Conservation (phyloP, 1,284 basidiomycete species). For the Xerocomus subilludens region DNA sequence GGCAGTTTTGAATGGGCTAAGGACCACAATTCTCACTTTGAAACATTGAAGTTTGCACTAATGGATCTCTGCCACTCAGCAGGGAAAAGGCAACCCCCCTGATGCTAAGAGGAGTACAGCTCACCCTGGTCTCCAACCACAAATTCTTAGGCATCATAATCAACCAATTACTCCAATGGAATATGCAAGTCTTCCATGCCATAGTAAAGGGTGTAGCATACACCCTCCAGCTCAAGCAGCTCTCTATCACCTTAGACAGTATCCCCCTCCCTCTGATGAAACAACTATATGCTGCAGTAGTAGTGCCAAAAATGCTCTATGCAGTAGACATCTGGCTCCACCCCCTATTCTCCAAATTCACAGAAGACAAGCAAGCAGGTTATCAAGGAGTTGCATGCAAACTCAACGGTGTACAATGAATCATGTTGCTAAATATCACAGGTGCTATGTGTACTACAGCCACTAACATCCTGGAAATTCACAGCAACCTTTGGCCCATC, state of each 20-base stretch:
- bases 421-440: not conserved
- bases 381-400: not conserved
- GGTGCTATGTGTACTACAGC: not conserved
- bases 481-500: not conserved
- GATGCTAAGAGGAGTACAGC: too few species aligned
- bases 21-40: not conserved
- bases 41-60: not conserved
- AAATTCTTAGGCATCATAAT: not conserved
- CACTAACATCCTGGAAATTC: not conserved
- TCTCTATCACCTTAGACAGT: not conserved
- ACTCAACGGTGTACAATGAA: slow-evolving; percentile 50
- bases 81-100: too few species aligned
- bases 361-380: not conserved
- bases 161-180: too few species aligned
- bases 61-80: not conserved
- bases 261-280: not conserved
- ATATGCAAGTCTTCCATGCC: not conserved
- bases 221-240: slow-evolving; percentile 11
- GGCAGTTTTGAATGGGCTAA: not conserved
- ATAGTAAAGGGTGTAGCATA: slow-evolving; percentile 17
- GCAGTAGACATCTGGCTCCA: slow-evolving; percentile 48
- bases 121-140: not conserved
- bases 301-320: slow-evolving; percentile 50
- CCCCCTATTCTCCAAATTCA: slow-evolving; percentile 7
- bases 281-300: too few species aligned